These are phyloP conservation scores for Coemansia asiatica DNA, from an alignment of 192 early-diverging fungal species.

Conservation along the genomic window DNA sequence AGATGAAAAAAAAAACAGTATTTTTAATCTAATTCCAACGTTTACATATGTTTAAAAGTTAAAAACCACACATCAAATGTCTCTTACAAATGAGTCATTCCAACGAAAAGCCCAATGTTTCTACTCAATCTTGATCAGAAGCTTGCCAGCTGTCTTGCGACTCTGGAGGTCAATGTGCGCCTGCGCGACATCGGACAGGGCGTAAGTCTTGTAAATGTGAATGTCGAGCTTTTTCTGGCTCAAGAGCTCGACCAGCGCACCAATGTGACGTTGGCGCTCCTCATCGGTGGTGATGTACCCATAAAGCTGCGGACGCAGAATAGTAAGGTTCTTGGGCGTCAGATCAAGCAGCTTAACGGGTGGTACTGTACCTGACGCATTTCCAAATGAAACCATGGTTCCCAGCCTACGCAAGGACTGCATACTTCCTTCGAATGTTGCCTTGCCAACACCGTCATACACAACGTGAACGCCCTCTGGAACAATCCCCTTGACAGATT, in stretches of 20 bases:
- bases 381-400: conserved; percentile 82
- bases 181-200: conserved; percentile 67
- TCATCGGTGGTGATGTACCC: conserved; percentile 66
- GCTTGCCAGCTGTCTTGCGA: conserved; percentile 72
- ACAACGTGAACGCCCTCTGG: conserved; percentile 75
- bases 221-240: conserved; percentile 62
- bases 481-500: conserved; percentile 73
- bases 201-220: conserved; percentile 73
- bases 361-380: conserved; percentile 77
- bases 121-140: conserved; percentile 53
- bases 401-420: conserved; percentile 65
- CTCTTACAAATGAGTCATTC: no score
- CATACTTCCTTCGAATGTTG: conserved; percentile 76
- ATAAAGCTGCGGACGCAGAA: conserved; percentile 75
- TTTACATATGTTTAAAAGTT: no score
- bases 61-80: no score
- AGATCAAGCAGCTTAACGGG: conserved; percentile 63
- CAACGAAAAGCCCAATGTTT: no score
- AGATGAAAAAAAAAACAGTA: neutral
- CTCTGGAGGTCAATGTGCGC: conserved; percentile 80
- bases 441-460: conserved; percentile 90
- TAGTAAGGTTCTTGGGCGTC: conserved; percentile 66
- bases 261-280: conserved; percentile 64
- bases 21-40: no score
- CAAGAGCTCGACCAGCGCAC: conserved; percentile 65